Conservation (phyloP, 257 asterid genomes). For the Solanum ossicruentum region DNA sequence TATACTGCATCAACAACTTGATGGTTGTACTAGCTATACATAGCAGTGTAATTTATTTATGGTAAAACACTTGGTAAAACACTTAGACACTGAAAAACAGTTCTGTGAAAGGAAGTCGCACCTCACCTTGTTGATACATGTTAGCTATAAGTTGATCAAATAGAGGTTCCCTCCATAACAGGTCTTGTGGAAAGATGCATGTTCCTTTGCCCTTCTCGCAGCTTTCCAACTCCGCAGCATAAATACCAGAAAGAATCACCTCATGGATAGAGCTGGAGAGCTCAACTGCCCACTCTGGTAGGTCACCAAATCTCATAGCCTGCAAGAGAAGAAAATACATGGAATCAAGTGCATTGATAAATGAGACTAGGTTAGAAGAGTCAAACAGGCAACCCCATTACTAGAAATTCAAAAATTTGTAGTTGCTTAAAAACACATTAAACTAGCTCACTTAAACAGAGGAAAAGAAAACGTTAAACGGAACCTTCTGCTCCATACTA, state of each 20-base stretch:
- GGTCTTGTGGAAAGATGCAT: slow-evolving; percentile 32
- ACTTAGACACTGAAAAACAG: not conserved
- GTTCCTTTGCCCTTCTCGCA: slow-evolving; percentile 8
- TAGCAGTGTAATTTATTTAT: not conserved
- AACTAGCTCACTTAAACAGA: not conserved
- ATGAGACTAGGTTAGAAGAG: not conserved
- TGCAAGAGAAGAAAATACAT: slow-evolving; percentile 6
- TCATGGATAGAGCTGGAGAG: slow-evolving; percentile 44
- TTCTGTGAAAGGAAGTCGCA: slow-evolving; percentile 16
- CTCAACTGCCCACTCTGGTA: slow-evolving; percentile 74
- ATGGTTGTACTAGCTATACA: not conserved
- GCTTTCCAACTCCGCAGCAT: slow-evolving; percentile 5
- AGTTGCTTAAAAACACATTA: not conserved
- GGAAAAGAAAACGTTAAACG: not conserved
- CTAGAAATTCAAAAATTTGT: not conserved
- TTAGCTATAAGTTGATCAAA: slow-evolving; percentile 80
- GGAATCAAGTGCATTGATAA: not conserved
- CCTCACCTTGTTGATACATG: slow-evolving; percentile 91
- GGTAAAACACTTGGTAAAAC: not conserved
- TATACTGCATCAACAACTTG: not conserved
- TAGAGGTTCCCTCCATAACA: slow-evolving; percentile 70
- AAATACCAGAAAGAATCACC: slow-evolving; percentile 13
- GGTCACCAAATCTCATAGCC: slow-evolving; percentile 96
- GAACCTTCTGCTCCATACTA: not conserved
- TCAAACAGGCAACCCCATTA: not conserved